Conservation (phyloP, 352 stramenopile species). For the Salisapilia sapeloensis region DNA sequence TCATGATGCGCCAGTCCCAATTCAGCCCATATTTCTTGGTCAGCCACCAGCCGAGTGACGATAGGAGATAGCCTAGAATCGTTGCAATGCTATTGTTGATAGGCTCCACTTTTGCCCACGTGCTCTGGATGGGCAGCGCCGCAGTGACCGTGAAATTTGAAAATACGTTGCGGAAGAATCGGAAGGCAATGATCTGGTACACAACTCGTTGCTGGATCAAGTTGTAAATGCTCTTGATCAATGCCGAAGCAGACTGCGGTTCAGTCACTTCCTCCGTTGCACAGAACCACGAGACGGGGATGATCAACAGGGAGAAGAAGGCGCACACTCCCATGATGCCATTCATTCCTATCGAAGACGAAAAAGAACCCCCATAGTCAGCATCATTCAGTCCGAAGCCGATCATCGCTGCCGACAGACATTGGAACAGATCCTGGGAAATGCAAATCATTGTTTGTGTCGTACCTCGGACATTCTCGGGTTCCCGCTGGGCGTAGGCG, state of each 20-base stretch:
- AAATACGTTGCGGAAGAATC: slow-evolving; percentile 11
- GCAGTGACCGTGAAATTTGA: slow-evolving; percentile 9
- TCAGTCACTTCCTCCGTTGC: slow-evolving; percentile 10
- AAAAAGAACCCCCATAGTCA: slow-evolving; percentile 17
- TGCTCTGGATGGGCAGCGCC: slow-evolving; percentile 6
- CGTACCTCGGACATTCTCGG: slow-evolving; percentile 8
- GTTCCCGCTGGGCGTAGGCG: slow-evolving; percentile 16
- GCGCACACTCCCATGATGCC: slow-evolving; percentile 9
- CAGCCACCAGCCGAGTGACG: slow-evolving; percentile 4
- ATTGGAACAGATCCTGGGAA: slow-evolving; percentile 10
- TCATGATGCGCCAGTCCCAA: slow-evolving; percentile 15
- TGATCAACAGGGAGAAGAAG: slow-evolving; percentile 5
- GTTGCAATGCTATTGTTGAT: slow-evolving; percentile 10
- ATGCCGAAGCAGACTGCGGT: slow-evolving; percentile 3
- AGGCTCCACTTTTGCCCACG: slow-evolving; percentile 8
- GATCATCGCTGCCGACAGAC: slow-evolving; percentile 8
- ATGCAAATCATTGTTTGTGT: slow-evolving; percentile 13
- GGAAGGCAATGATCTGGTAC: slow-evolving; percentile 14
- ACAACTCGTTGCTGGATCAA: slow-evolving; percentile 11
- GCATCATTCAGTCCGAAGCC: slow-evolving; percentile 15
- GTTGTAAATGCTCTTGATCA: slow-evolving; percentile 9
- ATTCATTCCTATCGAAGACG: slow-evolving; percentile 10
- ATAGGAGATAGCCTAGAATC: slow-evolving; percentile 6
- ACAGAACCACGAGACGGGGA: slow-evolving; percentile 14
- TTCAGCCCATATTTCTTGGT: slow-evolving; percentile 10